Evolutionary conservation across 352 stramenopile genomes (phyloP).

Genomic region (Pythium plurisporium): DNA sequence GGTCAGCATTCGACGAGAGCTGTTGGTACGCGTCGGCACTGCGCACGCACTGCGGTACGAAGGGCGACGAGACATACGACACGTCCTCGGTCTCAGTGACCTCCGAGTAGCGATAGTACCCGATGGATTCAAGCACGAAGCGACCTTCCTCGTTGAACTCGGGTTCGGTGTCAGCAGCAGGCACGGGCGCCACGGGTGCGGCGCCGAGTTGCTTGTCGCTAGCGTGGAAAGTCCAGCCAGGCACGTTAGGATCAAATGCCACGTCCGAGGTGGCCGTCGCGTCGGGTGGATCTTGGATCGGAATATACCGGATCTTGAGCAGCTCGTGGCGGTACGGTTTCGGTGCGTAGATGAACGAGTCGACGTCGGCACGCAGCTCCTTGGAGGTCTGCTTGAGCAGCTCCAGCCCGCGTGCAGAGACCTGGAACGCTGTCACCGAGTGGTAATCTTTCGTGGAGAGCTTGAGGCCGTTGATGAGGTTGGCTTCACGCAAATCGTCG

Average conservation of each 20-base stretch:
- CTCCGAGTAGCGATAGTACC: constrained; percentile 89
- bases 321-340: constrained; percentile 52
- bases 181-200: background rate
- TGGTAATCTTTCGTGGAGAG: constrained; percentile 63
- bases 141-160: constrained; percentile 46
- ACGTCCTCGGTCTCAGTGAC: constrained; percentile 96
- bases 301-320: constrained; percentile 57
- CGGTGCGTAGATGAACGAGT: constrained; percentile 54
- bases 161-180: constrained; percentile 10
- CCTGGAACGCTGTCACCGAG: constrained; percentile 57
- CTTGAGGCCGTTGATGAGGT: constrained; percentile 60
- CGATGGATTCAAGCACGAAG: constrained; percentile 67
- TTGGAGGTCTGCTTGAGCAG: constrained; percentile 42
- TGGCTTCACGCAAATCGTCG: constrained; percentile 53
- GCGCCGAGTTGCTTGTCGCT: constrained; percentile 35
- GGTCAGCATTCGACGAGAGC: constrained; percentile 90
- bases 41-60: constrained; percentile 92
- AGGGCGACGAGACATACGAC: constrained; percentile 93
- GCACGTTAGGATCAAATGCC: constrained; percentile 9
- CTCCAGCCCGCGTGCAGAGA: constrained; percentile 41
- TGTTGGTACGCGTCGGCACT: constrained; percentile 70
- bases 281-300: constrained; percentile 40
- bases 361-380: constrained; percentile 40
- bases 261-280: background rate
- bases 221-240: constrained; percentile 33